These are phyloP conservation scores for Trypanosoma caninum DNA, from an alignment of 208 protist species.

Conservation along the genomic window DNA sequence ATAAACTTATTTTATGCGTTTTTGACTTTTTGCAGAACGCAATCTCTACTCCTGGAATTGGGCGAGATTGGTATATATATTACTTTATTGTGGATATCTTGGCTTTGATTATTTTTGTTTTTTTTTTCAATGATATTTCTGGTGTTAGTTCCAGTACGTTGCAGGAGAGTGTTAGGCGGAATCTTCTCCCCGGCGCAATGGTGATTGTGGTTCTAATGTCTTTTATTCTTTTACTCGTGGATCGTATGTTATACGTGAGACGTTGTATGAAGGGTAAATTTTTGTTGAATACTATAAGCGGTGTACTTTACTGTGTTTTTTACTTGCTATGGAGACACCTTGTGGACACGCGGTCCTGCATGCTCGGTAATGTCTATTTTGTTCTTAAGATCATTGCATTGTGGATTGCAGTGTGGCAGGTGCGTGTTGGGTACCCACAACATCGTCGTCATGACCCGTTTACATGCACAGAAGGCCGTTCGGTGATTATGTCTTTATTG, in stretches of 20 bases:
- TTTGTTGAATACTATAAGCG: constrained; percentile 32
- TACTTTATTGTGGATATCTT: constrained; percentile 52
- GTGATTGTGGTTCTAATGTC: constrained; percentile 59
- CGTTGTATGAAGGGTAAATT: constrained; percentile 46
- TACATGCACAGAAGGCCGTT: constrained; percentile 37
- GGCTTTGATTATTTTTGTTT: constrained; percentile 43
- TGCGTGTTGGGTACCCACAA: constrained; percentile 57
- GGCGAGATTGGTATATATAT: constrained; percentile 59
- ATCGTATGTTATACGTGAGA: constrained; percentile 72
- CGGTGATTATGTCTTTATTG: constrained; percentile 23
- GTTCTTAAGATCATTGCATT: constrained; percentile 40
- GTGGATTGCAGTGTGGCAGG: constrained; percentile 44
- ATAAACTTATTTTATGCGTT: not conserved
- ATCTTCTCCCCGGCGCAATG: constrained; percentile 66
- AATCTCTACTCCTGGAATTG: constrained; percentile 36
- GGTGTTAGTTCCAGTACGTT: constrained; percentile 32
- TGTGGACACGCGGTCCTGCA: constrained; percentile 14
- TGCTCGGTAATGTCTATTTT: constrained; percentile 48
- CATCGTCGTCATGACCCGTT: constrained; percentile 63
- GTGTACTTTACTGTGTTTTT: constrained; percentile 35
- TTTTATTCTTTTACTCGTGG: constrained; percentile 58
- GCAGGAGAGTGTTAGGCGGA: constrained; percentile 64
- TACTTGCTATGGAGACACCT: constrained; percentile 60
- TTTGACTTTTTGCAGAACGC: constrained; percentile 31
- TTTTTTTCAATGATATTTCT: constrained; percentile 53